Evolutionary conservation across 2,329 filamentous ascomycete genomes (phyloP), one percentile per base, ranked within the genome.

Genomic region (Calonectria multiphialidica): DNA sequence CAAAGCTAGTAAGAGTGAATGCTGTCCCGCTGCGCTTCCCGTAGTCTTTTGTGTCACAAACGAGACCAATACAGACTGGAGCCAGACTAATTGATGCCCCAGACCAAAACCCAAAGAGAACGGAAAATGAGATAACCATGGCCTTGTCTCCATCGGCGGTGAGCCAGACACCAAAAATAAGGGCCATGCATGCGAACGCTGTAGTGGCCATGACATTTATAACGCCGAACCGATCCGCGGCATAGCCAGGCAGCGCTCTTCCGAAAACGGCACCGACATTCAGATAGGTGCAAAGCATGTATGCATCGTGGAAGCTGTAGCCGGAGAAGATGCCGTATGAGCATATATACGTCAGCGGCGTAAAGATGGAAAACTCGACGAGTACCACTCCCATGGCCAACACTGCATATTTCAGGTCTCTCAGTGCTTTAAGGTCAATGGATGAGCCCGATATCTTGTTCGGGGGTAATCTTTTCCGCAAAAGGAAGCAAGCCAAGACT

Each of bases 381-480:
- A 91, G 86, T 77, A 91, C 89, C 0, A 85, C 75, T 0, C 89
- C 68, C 2, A 67, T 8, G 2, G 68, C 89, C 0, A 89, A 89
- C 45, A 90, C 78, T 1, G 85, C 81, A 74, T 90, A 91, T 16
- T 85, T 84, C 1, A 82, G 78, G 25, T 91, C 86, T 23, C 81
- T 80, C 63, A 91, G 88, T 37, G 90, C 89, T 15, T 82, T 81
- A 66, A 90, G 82, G 75, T 91, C 88, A 4, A 90, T 87, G 16
- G 84, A 71, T 2, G 79, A 74, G 8, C 81, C 86, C 2, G 86
- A 85, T 49, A 84, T 84, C 28, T 83, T 84, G 64, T 86, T 86
- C 30, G 86, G 83, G 0, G 89, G 87, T 1, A 91, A 81, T 2
- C 89, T 84, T 30, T 88, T 87, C 63, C 82, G 74, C 47, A 82